These are phyloP conservation scores for Wickerhamia fluorescens DNA, from an alignment of 805 yeast species.

Conservation along the genomic window DNA sequence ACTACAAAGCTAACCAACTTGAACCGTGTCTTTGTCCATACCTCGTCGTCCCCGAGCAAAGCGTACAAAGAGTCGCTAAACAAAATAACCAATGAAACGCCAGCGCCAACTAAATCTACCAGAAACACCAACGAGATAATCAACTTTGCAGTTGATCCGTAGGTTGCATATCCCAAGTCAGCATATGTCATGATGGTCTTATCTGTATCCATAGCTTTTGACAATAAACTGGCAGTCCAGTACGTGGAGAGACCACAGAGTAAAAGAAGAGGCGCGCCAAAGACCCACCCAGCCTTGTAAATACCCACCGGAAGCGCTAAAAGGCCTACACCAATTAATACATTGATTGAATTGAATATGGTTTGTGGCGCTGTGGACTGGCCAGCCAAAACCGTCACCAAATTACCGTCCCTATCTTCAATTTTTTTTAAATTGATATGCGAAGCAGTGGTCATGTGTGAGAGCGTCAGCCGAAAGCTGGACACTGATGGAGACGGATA, in stretches of 20 bases:
- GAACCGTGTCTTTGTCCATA: conserved; percentile 42
- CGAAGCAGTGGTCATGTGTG: conserved; percentile 35
- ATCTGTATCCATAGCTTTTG: conserved; percentile 19
- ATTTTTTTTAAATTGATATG: conserved; percentile 53
- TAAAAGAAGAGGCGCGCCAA: conserved; percentile 38
- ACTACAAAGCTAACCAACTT: conserved; percentile 63
- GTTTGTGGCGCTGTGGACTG: conserved; percentile 69
- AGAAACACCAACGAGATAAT: conserved; percentile 56
- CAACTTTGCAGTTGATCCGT: conserved; percentile 54
- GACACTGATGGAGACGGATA: conserved; percentile 38
- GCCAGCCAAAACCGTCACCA: conserved; percentile 48
- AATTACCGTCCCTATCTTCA: conserved; percentile 64
- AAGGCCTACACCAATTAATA: conserved; percentile 69
- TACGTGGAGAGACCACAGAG: conserved; percentile 44
- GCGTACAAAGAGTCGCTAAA: conserved; percentile 55
- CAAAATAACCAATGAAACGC: conserved; percentile 48
- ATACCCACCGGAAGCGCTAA: conserved; percentile 68
- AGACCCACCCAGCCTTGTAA: conserved; percentile 59
- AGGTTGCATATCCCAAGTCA: conserved; percentile 22
- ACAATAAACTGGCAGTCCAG: conserved; percentile 45
- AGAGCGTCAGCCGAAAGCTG: conserved; percentile 32
- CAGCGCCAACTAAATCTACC: conserved; percentile 56
- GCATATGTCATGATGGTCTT: conserved; percentile 24
- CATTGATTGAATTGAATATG: conserved; percentile 69
- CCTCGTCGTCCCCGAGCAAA: conserved; percentile 28